Conservation (phyloP, 2,329 filamentous ascomycete species). For the Aureobasidium sp. region DNA sequence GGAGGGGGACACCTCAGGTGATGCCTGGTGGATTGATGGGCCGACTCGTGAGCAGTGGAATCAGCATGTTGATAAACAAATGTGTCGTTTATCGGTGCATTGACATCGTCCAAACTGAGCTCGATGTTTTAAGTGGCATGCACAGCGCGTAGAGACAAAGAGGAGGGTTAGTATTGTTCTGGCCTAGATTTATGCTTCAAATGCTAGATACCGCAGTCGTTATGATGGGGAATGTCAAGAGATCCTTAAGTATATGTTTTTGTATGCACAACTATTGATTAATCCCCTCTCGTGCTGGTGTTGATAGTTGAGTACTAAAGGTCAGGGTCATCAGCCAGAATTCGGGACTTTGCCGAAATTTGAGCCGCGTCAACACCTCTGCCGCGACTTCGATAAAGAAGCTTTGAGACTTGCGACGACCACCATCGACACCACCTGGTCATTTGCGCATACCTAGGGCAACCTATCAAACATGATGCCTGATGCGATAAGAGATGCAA, state of each 20-base stretch:
- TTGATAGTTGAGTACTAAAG: neutral
- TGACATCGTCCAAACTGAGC: no score
- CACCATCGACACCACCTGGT: neutral
- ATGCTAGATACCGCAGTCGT: no score
- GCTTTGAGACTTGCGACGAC: neutral
- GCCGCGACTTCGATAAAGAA: neutral
- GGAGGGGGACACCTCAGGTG: no score
- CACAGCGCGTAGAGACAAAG: neutral
- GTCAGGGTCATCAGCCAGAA: neutral
- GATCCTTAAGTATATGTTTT: no score
- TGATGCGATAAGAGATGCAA: neutral
- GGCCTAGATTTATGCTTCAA: no score
- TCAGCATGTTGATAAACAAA: neutral
- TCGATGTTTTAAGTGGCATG: no score
- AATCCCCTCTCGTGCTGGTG: neutral
- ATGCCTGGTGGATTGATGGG: neutral
- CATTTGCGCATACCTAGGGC: neutral
- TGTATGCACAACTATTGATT: no score
- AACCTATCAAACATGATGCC: neutral
- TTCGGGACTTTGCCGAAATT: neutral
- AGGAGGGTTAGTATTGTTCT: neutral
- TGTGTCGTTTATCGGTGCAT: neutral
- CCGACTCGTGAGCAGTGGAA: neutral
- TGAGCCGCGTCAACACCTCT: neutral
- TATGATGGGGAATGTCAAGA: no score